These are phyloP conservation scores for Clathrus columnatus DNA, from an alignment of 768 basidiomycete species.

Conservation along the genomic window DNA sequence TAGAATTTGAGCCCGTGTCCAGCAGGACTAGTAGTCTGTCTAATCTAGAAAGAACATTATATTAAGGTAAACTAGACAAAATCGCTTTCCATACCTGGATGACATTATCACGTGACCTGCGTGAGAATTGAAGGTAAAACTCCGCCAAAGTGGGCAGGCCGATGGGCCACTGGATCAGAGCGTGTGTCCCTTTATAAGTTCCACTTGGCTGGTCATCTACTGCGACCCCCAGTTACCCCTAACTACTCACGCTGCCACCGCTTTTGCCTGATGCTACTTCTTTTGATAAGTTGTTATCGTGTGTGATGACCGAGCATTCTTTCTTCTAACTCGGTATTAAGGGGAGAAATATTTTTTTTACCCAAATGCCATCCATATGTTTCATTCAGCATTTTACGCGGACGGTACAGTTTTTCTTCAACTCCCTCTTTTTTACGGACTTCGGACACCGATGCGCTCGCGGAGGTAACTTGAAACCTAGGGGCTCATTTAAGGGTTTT, in stretches of 20 bases:
- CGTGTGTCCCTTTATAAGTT: constrained; percentile 11
- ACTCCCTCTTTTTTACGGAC: neutral
- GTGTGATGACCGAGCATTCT: too few species aligned
- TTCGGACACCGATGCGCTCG: neutral
- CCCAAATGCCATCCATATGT: too few species aligned
- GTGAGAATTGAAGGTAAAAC: constrained; percentile 7
- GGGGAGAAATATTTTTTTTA: too few species aligned
- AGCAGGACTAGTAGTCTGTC: constrained; percentile 94
- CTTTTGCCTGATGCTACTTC: neutral
- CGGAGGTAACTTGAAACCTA: neutral
- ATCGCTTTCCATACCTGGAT: constrained; percentile 7
- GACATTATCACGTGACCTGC: constrained; percentile 11
- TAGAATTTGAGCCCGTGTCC: constrained; percentile 86
- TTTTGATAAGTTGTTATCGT: too few species aligned
- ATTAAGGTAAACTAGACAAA: neutral
- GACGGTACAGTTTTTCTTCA: neutral
- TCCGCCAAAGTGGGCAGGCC: constrained; percentile 10
- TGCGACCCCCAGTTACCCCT: constrained; percentile 2
- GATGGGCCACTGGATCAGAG: constrained; percentile 8
- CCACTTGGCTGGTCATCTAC: neutral
- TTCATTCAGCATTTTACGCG: too few species aligned
- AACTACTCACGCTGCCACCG: neutral
- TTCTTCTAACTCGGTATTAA: too few species aligned
- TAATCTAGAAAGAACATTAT: constrained; percentile 62
- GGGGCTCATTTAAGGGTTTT: too few species aligned